These are phyloP conservation scores for Grammothele lineata DNA, from an alignment of 768 basidiomycete genomes.

Conservation along the genomic window DNA sequence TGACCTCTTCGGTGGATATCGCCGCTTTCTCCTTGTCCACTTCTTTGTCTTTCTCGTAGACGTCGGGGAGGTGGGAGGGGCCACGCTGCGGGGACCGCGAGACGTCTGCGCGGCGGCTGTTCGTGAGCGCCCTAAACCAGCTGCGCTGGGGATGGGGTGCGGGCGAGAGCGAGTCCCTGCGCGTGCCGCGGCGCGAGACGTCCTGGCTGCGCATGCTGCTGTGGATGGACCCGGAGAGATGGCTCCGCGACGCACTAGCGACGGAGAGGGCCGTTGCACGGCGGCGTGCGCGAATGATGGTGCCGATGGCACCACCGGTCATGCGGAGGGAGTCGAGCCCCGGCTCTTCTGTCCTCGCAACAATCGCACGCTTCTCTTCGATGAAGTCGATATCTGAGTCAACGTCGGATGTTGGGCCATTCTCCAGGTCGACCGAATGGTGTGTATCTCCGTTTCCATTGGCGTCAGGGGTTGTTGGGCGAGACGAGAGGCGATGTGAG, in stretches of 20 bases:
- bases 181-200: neutral
- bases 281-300: slow-evolving; percentile 63
- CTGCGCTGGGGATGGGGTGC: neutral
- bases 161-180: slow-evolving; percentile 5
- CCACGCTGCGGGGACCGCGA: neutral
- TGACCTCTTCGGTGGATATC: slow-evolving; percentile 1
- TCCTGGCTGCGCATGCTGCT: slow-evolving; percentile 8
- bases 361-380: slow-evolving; percentile 20
- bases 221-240: neutral
- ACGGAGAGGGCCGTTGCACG: slow-evolving; percentile 20
- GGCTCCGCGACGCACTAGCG: slow-evolving; percentile 14
- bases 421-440: slow-evolving; percentile 10
- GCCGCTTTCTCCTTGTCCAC: neutral
- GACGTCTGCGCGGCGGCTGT: neutral
- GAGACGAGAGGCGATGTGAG: slow-evolving; percentile 3
- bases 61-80: neutral
- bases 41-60: slow-evolving; percentile 4
- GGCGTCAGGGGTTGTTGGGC: too few species aligned
- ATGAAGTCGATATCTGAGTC: slow-evolving; percentile 14
- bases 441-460: neutral
- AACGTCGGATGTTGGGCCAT: slow-evolving; percentile 5
- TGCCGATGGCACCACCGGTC: slow-evolving; percentile 83
- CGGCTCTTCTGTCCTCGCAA: slow-evolving; percentile 62
- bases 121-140: slow-evolving; percentile 9
- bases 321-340: slow-evolving; percentile 88